Base-by-base conservation (phyloP, 192 early-diverging fungal genomes). In the Obelidium mucronatum region DNA sequence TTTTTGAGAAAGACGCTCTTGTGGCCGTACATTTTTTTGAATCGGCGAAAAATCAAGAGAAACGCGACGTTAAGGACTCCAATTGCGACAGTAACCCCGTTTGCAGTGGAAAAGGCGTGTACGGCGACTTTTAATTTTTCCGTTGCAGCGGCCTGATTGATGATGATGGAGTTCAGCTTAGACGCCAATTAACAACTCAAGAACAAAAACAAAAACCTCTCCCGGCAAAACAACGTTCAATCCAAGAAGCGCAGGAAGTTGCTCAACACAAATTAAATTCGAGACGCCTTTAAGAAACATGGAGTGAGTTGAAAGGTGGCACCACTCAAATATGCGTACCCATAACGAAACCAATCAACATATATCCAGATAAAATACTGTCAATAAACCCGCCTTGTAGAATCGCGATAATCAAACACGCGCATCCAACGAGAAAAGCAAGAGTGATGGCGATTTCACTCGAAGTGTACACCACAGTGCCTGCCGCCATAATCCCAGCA, bases 331-430 rank as follows among this genome's bases (percentile, higher is more conserved):
- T 30, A 65, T 26, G 40, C 34, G 30, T 37, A 58, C 26, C 74
- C 40, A 60, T 28, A 11, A 75, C 31, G 56, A 75, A 73, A 26
- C 77, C 60, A 13, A 74, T 66, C 34, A 85, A 69, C 42, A 84
- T 22, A 56, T 71, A 84, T 0, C 82, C 82, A 2, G 78, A 75
- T 24, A 86, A 35, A 48, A 84, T 71, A 61, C 80, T 83, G 52
- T 82, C 85, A 15, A 84, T 36, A 60, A 84, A 84, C 3, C 85
- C 85, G 3, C 78, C 80, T 30, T 67, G 52, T 17, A 81, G 34
- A 17, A 82, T 4, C 2, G 70, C 75, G 22, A 84, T 35, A 19
- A 72, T 31, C 0, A 86, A 53, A 22, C 53, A 36, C n/a, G 77
- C 40, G 2, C 75, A 28, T 5, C 85, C 85, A 19, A 79, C 78